Percentiles rank a stretch among this genome's conserved stretches.
These are phyloP conservation scores for Penicillium coprophilum DNA, from an alignment of 495 filamentous ascomycete genomes.

Conservation along the genomic window DNA sequence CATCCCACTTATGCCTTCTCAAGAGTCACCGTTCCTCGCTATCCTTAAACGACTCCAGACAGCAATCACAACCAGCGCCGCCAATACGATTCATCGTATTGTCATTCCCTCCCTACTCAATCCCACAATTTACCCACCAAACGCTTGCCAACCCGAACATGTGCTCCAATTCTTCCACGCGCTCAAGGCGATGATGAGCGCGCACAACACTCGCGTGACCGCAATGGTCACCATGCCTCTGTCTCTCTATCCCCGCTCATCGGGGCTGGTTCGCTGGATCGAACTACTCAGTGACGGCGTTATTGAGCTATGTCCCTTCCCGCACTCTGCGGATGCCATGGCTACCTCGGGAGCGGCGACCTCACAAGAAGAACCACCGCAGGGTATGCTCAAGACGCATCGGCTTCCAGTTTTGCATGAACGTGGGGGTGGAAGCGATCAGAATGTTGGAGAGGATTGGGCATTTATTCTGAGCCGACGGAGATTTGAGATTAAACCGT, in stretches of 20 bases:
- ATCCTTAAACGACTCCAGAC: conserved; percentile 62
- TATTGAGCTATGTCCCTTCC: conserved; percentile 83
- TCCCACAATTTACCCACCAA: conserved; percentile 73
- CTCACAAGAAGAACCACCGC: conserved; percentile 68
- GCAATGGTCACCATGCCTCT: conserved; percentile 77
- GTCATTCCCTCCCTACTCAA: conserved; percentile 81
- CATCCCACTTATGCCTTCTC: conserved; percentile 52
- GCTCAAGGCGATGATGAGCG: conserved; percentile 70
- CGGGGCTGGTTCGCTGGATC: conserved; percentile 82
- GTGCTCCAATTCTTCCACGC: conserved; percentile 82
- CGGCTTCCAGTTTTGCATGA: conserved; percentile 82
- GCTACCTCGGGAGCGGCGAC: conserved; percentile 53
- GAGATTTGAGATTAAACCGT: conserved; percentile 83
- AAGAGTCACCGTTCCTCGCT: conserved; percentile 60
- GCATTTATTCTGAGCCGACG: conserved; percentile 85
- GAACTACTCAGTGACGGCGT: conserved; percentile 85
- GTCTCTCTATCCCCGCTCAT: conserved; percentile 73
- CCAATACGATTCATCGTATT: conserved; percentile 71
- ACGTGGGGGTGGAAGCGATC: conserved; percentile 75
- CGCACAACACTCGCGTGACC: conserved; percentile 63
- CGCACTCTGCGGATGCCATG: conserved; percentile 60
- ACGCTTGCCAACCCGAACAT: conserved; percentile 63
- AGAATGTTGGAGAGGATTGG: conserved; percentile 73
- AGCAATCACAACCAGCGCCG: conserved; percentile 56
- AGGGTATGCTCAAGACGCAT: conserved; percentile 82